A percentile compares a stretch with the other conserved stretches of the same genome.
phyloP scores from a whole-genome alignment of 305 asterid species.

The Fraxinus sp. region DNA sequence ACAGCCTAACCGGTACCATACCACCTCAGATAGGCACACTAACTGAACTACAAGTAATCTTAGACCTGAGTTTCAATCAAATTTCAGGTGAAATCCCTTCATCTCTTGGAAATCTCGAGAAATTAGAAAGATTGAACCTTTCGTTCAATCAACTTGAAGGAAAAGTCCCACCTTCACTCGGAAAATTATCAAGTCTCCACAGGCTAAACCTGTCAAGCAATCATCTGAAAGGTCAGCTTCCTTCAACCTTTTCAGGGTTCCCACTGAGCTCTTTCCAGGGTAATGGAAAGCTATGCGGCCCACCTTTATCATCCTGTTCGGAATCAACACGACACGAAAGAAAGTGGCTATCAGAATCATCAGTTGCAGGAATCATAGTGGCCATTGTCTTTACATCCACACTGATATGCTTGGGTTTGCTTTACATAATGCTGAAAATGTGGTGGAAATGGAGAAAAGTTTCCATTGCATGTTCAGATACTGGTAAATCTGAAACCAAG shows the following conservation, averaged over 20 bases:
- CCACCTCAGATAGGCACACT: constrained; percentile 65
- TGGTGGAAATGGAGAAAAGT: constrained; percentile 89
- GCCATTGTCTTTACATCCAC: constrained; percentile 80
- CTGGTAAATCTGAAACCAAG: constrained; percentile 31
- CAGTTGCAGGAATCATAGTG: constrained; percentile 64
- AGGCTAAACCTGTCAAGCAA: constrained; percentile 64
- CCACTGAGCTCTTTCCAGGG: constrained; percentile 55
- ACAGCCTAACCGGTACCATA: constrained; percentile 56
- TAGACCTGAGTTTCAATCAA: constrained; percentile 73
- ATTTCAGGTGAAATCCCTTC: constrained; percentile 71
- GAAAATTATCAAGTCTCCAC: constrained; percentile 69
- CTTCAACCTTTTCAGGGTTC: constrained; percentile 57
- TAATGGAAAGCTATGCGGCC: constrained; percentile 61
- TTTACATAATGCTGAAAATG: constrained; percentile 70
- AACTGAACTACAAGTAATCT: constrained; percentile 65
- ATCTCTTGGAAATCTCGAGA: constrained; percentile 59
- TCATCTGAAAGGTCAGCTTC: constrained; percentile 57
- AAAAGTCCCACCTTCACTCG: constrained; percentile 57
- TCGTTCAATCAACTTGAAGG: constrained; percentile 64
- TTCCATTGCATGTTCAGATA: constrained; percentile 70
- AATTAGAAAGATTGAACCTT: constrained; percentile 74
- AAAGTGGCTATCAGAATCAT: constrained; percentile 53
- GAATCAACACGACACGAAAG: constrained; percentile 29
- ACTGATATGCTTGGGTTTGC: constrained; percentile 63
- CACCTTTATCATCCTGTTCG: constrained; percentile 59